A percentile compares a stretch with the other conserved stretches of the same genome.
These are phyloP conservation scores for Alternaria sp. DNA, from an alignment of 2,329 filamentous ascomycete species.

Conservation along the genomic window DNA sequence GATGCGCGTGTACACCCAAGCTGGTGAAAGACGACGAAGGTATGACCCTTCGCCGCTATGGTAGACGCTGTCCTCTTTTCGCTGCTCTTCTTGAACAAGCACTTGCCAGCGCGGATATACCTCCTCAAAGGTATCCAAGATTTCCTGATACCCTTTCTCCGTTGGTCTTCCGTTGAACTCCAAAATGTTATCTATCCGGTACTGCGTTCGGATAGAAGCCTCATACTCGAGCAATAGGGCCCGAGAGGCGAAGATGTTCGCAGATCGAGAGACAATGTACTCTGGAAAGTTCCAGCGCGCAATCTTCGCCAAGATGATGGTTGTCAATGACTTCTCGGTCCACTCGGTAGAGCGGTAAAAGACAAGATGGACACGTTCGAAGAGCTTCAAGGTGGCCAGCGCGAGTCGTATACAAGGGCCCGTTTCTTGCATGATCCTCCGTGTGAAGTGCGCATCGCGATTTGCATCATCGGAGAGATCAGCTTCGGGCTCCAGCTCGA, in stretches of 20 bases:
- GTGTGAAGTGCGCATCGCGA: constrained; percentile 74
- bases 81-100: constrained; percentile 74
- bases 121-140: constrained; percentile 74
- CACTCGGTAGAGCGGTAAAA: constrained; percentile 96
- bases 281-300: constrained; percentile 84
- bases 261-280: constrained; percentile 88
- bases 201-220: constrained; percentile 80
- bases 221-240: constrained; percentile 85
- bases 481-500: constrained; percentile 39
- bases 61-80: constrained; percentile 78
- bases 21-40: constrained; percentile 85
- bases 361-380: constrained; percentile 92
- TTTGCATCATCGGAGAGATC: constrained; percentile 59
- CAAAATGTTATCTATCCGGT: constrained; percentile 78
- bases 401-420: constrained; percentile 87
- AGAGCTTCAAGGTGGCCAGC: constrained; percentile 74
- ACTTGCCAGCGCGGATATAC: constrained; percentile 82
- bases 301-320: constrained; percentile 91
- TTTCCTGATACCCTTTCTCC: constrained; percentile 67
- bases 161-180: constrained; percentile 77
- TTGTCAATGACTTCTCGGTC: constrained; percentile 95
- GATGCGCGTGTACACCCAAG: constrained; percentile 91
- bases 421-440: constrained; percentile 76
- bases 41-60: constrained; percentile 87
- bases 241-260: constrained; percentile 85